Percentiles rank a stretch among this genome's conserved stretches.
phyloP scores from a whole-genome alignment of 495 filamentous ascomycete species.

The Saxophila tyrrhenica region DNA sequence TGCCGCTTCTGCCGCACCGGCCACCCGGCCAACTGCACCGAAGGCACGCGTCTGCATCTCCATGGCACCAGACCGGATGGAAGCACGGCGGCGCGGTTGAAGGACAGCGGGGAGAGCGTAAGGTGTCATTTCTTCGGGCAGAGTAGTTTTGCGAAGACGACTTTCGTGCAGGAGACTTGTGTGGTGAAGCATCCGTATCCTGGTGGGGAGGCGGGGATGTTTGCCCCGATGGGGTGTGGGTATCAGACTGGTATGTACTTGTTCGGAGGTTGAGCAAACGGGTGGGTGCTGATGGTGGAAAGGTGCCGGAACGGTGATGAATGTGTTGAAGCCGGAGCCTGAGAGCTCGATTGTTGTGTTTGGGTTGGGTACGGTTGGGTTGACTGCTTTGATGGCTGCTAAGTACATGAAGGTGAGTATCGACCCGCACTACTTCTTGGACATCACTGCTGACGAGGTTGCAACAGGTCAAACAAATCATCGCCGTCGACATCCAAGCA shows the following conservation, averaged over 20 bases:
- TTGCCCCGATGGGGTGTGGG: slow-evolving; percentile 33
- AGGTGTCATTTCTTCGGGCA: slow-evolving; percentile 22
- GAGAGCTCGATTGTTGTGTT: slow-evolving; percentile 17
- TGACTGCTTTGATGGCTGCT: slow-evolving; percentile 22
- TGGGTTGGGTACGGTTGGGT: slow-evolving; percentile 21
- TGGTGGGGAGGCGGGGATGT: slow-evolving; percentile 17
- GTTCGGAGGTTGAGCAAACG: neutral
- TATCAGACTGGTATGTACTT: slow-evolving; percentile 28
- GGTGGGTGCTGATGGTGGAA: neutral
- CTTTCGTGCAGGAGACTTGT: slow-evolving; percentile 22
- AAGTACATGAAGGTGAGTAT: slow-evolving; percentile 15
- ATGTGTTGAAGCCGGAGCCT: slow-evolving; percentile 11
- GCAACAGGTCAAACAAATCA: slow-evolving; percentile 17
- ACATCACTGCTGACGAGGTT: too few species aligned
- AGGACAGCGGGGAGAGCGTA: slow-evolving; percentile 2
- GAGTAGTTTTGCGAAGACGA: slow-evolving; percentile 16
- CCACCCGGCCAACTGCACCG: slow-evolving; percentile 19
- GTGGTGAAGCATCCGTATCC: slow-evolving; percentile 23
- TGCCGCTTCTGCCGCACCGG: slow-evolving; percentile 26
- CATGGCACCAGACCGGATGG: neutral
- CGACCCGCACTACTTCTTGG: too few species aligned
- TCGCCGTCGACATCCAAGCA: slow-evolving; percentile 17
- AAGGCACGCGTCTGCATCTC: slow-evolving; percentile 11
- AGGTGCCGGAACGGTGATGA: slow-evolving; percentile 24
- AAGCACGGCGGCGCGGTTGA: neutral